Conservation (phyloP, 1,284 basidiomycete species). For the Pisolithus thermaeus region DNA sequence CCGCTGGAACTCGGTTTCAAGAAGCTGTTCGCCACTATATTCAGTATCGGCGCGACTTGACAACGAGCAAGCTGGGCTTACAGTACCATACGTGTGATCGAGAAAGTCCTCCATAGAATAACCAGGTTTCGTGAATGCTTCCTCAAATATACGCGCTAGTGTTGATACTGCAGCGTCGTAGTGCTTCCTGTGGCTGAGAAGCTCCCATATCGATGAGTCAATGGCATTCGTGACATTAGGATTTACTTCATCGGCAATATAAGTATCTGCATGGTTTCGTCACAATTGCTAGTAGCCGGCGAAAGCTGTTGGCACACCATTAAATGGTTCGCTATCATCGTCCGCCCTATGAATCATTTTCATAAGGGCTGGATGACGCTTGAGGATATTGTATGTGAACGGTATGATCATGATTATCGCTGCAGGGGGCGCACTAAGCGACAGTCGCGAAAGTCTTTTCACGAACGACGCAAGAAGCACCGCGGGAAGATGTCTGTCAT, state of each 20-base stretch:
- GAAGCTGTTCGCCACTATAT: constrained; percentile 49
- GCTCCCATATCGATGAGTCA: constrained; percentile 89
- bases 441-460: constrained; percentile 84
- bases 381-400: constrained; percentile 93
- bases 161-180: constrained; percentile 85
- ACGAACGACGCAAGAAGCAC: constrained; percentile 90
- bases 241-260: constrained; percentile 60
- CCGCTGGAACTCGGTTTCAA: constrained; percentile 80
- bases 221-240: constrained; percentile 79
- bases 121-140: constrained; percentile 88
- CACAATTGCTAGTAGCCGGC: constrained; percentile 1
- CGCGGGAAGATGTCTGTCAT: constrained; percentile 75
- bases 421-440: constrained; percentile 82
- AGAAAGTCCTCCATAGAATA: constrained; percentile 95
- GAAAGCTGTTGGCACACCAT: constrained; percentile 25
- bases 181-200: constrained; percentile 75
- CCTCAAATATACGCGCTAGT: constrained; percentile 80
- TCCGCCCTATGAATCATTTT: constrained; percentile 77
- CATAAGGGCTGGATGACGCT: constrained; percentile 90
- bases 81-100: constrained; percentile 92
- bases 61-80: constrained; percentile 36
- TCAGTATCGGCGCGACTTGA: constrained; percentile 4
- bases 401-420: constrained; percentile 90
- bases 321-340: constrained; percentile 38
- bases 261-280: constrained; percentile 55